phyloP scores from a whole-genome alignment of 768 basidiomycete species.

The Trametes cinnabarina region DNA sequence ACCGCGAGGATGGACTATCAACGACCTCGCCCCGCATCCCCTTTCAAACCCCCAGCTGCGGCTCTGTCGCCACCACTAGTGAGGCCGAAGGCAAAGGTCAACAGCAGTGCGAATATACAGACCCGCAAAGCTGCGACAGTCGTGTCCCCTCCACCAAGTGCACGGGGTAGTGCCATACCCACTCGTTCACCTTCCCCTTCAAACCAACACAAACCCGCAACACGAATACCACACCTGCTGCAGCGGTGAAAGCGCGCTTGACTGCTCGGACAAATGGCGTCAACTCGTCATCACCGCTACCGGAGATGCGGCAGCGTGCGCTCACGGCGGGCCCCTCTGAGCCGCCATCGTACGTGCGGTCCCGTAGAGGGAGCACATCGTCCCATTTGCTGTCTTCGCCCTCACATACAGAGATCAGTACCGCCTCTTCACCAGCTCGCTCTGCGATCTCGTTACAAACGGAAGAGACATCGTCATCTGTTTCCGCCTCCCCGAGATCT shows the following conservation, averaged over 20 bases:
- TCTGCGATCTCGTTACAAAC: conserved; percentile 20
- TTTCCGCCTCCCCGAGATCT: conserved; percentile 9
- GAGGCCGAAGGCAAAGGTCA: conserved; percentile 62
- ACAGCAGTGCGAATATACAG: conserved; percentile 43
- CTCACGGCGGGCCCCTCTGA: conserved; percentile 26
- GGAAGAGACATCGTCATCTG: conserved; percentile 18
- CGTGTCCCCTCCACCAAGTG: conserved; percentile 16
- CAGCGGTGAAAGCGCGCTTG: conserved; percentile 23
- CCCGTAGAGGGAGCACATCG: conserved; percentile 28
- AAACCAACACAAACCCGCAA: conserved; percentile 30
- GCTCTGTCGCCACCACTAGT: conserved; percentile 29
- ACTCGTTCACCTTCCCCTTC: conserved; percentile 41
- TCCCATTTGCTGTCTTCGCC: conserved; percentile 22
- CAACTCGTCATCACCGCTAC: conserved; percentile 18
- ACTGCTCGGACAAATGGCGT: conserved; percentile 23
- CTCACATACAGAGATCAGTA: conserved; percentile 15
- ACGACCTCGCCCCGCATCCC: conserved; percentile 47
- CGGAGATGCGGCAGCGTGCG: conserved; percentile 32
- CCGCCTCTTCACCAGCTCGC: conserved; percentile 16
- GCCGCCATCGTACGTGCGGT: conserved; percentile 12
- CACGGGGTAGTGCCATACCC: conserved; percentile 26
- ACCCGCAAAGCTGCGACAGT: conserved; percentile 27
- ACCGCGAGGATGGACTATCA: conserved; percentile 50
- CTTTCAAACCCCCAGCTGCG: conserved; percentile 37
- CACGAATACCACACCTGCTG: conserved; percentile 35